phyloP scores from a whole-genome alignment of 2,329 filamentous ascomycete genomes.

The Colletotrichum neosansevieriae region DNA sequence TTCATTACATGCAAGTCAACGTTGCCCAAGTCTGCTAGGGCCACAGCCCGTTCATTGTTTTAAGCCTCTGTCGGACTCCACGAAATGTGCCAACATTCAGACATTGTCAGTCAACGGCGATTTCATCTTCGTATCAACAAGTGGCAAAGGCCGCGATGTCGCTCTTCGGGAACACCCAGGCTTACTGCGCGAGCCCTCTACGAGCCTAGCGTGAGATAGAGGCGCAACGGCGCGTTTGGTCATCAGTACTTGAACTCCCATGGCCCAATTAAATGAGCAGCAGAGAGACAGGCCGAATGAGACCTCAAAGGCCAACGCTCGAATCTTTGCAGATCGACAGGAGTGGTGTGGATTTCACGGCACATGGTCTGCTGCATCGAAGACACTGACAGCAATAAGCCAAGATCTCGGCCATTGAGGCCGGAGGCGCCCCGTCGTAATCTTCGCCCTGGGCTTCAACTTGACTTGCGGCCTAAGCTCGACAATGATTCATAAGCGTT shows the following conservation, averaged over 20 bases:
- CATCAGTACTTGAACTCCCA: background rate
- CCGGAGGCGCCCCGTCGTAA: constrained; percentile 26
- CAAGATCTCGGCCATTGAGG: background rate
- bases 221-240: constrained; percentile 3
- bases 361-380: background rate
- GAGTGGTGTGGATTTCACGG: background rate
- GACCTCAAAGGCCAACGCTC: background rate
- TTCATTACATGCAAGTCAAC: background rate
- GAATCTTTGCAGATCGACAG: constrained; percentile 13
- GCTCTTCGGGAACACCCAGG: constrained; percentile 7
- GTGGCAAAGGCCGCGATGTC: background rate
- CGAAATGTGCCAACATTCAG: background rate
- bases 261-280: constrained; percentile 11
- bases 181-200: background rate
- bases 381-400: background rate
- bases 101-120: background rate
- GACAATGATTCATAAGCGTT: background rate
- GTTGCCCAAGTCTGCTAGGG: background rate
- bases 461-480: background rate
- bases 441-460: background rate
- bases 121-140: background rate
- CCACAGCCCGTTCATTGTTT: too few relatives aligned
- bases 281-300: background rate
- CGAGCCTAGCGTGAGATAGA: background rate
- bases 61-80: background rate